Percentiles rank a stretch among this genome's conserved stretches.
Conservation (phyloP, 345 rosid genomes). For the Linum tenue region DNA sequence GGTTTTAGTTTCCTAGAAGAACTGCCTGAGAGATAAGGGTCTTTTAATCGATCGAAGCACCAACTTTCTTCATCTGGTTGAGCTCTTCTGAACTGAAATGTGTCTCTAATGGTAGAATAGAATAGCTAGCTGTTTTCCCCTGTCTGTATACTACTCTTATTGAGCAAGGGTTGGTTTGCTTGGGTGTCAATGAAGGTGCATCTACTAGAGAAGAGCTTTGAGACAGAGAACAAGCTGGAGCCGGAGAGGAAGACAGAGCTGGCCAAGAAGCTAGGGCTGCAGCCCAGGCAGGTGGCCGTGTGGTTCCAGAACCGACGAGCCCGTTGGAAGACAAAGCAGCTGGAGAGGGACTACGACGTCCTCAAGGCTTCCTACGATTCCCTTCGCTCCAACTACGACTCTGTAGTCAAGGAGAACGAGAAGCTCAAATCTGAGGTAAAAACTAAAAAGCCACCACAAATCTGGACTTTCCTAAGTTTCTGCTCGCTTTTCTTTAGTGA, state of each 20-base stretch:
- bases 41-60: too few species aligned
- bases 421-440: constrained; percentile 71
- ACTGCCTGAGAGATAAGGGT: too few species aligned
- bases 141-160: not conserved
- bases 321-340: constrained; percentile 91
- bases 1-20: too few species aligned
- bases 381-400: constrained; percentile 49
- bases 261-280: constrained; percentile 81
- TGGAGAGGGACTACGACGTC: constrained; percentile 69
- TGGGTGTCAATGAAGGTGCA: constrained; percentile 32
- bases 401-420: constrained; percentile 46
- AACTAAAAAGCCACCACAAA: too few species aligned
- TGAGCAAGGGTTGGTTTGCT: not conserved
- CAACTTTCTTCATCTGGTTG: not conserved
- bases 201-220: constrained; percentile 87
- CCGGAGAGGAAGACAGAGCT: constrained; percentile 76
- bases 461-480: too few species aligned
- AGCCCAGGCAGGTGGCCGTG: constrained; percentile 90
- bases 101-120: too few species aligned
- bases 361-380: constrained; percentile 78
- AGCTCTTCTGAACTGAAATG: not conserved
- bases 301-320: constrained; percentile 99
- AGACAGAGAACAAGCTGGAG: constrained; percentile 92
- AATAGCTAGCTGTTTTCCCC: not conserved
- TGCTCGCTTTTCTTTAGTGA: too few species aligned